Evolutionary conservation across 768 basidiomycete species (phyloP).

Genomic region (Gymnopilus dilepis): DNA sequence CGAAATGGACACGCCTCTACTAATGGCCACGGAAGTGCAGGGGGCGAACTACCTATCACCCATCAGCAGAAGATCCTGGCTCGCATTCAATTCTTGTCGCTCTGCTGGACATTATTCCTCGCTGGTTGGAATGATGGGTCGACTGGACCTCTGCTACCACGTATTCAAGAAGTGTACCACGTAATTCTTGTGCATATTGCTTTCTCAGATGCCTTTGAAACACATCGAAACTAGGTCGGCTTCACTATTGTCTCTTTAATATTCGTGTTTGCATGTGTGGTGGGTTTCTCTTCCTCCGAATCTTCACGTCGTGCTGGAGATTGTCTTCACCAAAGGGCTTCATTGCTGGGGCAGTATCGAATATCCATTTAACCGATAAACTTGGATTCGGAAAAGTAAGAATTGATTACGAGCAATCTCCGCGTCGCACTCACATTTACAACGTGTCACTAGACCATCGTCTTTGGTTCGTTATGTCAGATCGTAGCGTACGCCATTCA

Average conservation of each 20-base stretch:
- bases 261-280: constrained; percentile 51
- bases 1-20: not conserved
- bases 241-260: constrained; percentile 64
- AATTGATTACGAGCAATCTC: not conserved
- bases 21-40: not conserved
- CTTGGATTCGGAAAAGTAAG: constrained; percentile 51
- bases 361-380: constrained; percentile 42
- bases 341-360: constrained; percentile 42
- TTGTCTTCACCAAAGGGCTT: constrained; percentile 39
- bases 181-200: constrained; percentile 34
- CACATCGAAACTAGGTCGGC: constrained; percentile 38
- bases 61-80: constrained; percentile 26
- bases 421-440: not conserved
- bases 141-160: constrained; percentile 74
- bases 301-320: not conserved
- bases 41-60: not conserved
- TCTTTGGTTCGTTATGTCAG: constrained; percentile 53
- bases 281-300: constrained; percentile 28
- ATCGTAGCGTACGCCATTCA: constrained; percentile 58
- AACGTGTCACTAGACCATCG: constrained; percentile 21
- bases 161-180: constrained; percentile 63
- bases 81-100: constrained; percentile 54
- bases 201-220: not conserved
- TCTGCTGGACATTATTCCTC: constrained; percentile 63
- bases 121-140: constrained; percentile 83